These are phyloP conservation scores for Neurospora sp. DNA, from an alignment of 2,329 filamentous ascomycete genomes.

Conservation along the genomic window DNA sequence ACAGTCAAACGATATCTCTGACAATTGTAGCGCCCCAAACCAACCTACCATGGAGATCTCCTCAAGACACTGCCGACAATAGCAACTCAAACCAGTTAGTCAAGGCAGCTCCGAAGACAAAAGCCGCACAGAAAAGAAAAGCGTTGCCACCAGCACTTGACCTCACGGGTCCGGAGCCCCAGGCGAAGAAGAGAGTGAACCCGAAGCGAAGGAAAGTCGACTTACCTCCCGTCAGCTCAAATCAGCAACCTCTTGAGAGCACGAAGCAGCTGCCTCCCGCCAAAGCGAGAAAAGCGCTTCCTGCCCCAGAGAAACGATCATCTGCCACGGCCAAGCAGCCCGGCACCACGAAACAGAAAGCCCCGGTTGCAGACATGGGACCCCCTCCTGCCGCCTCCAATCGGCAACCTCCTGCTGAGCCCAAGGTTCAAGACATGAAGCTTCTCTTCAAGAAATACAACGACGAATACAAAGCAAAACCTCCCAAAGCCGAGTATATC, in stretches of 20 bases:
- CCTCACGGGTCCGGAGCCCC: not conserved
- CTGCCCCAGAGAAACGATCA: not conserved
- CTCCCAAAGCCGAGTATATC: conserved; percentile 6
- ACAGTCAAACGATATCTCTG: not conserved
- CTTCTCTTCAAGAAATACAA: conserved; percentile 12
- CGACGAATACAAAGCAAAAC: conserved; percentile 7
- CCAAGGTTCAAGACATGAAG: conserved; percentile 8
- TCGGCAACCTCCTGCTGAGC: not conserved
- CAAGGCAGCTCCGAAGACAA: not conserved
- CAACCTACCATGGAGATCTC: not conserved
- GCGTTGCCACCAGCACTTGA: not conserved
- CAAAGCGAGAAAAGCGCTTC: not conserved
- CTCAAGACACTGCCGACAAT: not conserved
- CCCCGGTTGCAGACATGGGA: not conserved
- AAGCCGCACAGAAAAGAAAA: not conserved
- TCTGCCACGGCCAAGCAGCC: not conserved
- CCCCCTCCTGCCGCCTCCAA: not conserved
- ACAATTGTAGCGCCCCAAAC: not conserved
- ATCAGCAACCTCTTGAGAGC: not conserved
- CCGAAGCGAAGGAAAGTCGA: not conserved
- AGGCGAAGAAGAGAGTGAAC: not conserved
- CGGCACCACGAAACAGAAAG: not conserved
- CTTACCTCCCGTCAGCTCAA: not conserved
- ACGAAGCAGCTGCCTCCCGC: conserved; percentile 2
- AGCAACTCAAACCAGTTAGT: not conserved